These are phyloP conservation scores for Dothideomycetes sp. DNA, from an alignment of 2,329 filamentous ascomycete genomes.

Conservation along the genomic window DNA sequence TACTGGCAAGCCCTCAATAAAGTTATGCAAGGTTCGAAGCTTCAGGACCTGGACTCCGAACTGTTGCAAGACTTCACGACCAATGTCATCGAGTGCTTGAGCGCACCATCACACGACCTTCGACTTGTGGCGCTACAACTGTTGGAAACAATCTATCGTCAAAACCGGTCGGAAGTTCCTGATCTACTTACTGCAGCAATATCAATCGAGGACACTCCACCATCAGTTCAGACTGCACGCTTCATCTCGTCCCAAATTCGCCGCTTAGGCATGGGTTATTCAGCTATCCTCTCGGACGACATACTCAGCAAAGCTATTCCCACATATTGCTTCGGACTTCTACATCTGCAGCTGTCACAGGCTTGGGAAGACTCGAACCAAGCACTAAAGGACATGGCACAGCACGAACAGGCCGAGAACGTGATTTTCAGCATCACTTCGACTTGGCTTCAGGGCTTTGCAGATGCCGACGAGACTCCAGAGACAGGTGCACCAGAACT, in stretches of 20 bases:
- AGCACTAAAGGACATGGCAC: constrained; percentile 63
- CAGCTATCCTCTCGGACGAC: constrained; percentile 44
- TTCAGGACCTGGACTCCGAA: constrained; percentile 23
- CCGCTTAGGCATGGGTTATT: constrained; percentile 58
- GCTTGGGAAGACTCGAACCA: constrained; percentile 77
- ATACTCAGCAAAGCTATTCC: constrained; percentile 66
- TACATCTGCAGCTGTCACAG: constrained; percentile 74
- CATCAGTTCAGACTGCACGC: constrained; percentile 66
- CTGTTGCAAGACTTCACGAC: constrained; percentile 52
- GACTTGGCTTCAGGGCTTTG: constrained; percentile 51
- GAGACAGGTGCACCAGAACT: constrained; percentile 9
- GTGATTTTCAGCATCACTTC: constrained; percentile 62
- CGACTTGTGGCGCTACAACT: constrained; percentile 64
- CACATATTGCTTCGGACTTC: constrained; percentile 75
- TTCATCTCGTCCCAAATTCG: constrained; percentile 77
- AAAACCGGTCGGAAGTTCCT: constrained; percentile 37
- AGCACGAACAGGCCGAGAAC: constrained; percentile 61
- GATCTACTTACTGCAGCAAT: constrained; percentile 55
- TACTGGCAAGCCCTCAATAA: constrained; percentile 7
- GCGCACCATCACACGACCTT: constrained; percentile 62
- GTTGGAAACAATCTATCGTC: constrained; percentile 48
- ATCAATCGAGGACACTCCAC: constrained; percentile 65
- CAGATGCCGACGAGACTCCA: constrained; percentile 30
- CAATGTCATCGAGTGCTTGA: constrained; percentile 62
- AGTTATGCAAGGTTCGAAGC: background rate